Percentiles rank a stretch among this genome's conserved stretches.
Evolutionary conservation across 2,329 filamentous ascomycete genomes (phyloP).

Genomic region (Sporothrix schenckii): DNA sequence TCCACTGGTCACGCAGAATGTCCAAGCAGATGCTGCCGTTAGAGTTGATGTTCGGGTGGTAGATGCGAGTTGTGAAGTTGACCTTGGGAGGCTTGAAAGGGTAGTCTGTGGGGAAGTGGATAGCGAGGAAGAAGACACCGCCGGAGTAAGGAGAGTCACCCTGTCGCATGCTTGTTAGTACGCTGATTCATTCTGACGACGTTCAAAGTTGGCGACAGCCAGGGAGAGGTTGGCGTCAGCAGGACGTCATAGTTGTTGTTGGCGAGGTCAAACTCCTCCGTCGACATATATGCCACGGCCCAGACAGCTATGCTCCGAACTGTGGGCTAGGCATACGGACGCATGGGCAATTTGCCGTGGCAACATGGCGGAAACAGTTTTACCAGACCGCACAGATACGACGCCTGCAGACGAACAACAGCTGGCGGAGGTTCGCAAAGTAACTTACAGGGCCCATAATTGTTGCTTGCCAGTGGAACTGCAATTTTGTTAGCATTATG

Average conservation of each 20-base stretch:
- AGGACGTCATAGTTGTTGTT: not conserved
- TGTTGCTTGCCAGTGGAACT: slow-evolving; percentile 99
- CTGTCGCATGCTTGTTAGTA: slow-evolving; percentile 54
- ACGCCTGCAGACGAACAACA: not conserved
- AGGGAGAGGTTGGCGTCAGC: not conserved
- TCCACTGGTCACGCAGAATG: slow-evolving; percentile 99
- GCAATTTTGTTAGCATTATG: slow-evolving; percentile 38
- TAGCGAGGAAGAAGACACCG: slow-evolving; percentile 97
- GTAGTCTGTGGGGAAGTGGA: slow-evolving; percentile 99
- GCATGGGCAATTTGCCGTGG: not conserved
- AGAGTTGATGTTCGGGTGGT: slow-evolving; percentile 99
- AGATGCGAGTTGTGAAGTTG: slow-evolving; percentile 99
- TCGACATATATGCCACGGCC: not conserved
- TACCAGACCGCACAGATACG: not conserved
- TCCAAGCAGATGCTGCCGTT: slow-evolving; percentile 99
- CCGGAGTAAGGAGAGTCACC: slow-evolving; percentile 96
- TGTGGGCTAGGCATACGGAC: not conserved
- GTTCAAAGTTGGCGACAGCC: not conserved
- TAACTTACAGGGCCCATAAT: slow-evolving; percentile 97
- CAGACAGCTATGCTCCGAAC: too few relatives aligned
- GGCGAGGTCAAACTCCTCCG: not conserved
- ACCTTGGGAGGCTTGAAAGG: slow-evolving; percentile 99
- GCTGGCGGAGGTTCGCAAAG: slow-evolving; percentile 22
- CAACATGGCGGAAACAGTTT: not conserved
- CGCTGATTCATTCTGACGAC: not conserved